These are phyloP conservation scores for Phenoliferia sp. DNA, from an alignment of 1,284 basidiomycete genomes.

Conservation along the genomic window DNA sequence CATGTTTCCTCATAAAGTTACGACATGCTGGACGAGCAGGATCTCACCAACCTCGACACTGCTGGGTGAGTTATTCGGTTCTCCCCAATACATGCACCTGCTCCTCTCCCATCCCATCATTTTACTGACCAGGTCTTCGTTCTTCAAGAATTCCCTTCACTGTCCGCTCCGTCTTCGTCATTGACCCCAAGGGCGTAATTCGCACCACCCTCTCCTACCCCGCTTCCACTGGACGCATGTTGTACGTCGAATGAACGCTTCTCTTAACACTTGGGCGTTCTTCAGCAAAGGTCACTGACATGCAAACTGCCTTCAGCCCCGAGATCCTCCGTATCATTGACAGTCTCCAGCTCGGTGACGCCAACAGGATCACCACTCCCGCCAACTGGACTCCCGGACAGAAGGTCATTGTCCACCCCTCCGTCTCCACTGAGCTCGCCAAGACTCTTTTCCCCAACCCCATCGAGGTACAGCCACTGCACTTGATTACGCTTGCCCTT, in stretches of 20 bases:
- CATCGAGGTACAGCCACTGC: constrained; percentile 31
- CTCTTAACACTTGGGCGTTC: not conserved
- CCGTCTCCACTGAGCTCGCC: constrained; percentile 79
- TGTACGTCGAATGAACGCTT: constrained; percentile 3
- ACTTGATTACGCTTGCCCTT: not conserved
- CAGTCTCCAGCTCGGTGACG: constrained; percentile 89
- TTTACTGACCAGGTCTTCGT: not conserved
- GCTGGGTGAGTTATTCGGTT: constrained; percentile 55
- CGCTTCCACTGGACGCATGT: constrained; percentile 38
- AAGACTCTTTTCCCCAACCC: constrained; percentile 73
- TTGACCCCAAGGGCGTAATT: constrained; percentile 83
- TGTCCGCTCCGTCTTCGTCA: constrained; percentile 88
- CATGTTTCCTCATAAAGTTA: constrained; percentile 49
- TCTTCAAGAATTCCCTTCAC: constrained; percentile 52
- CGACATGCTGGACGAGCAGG: constrained; percentile 94
- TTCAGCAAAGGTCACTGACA: not conserved
- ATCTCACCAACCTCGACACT: constrained; percentile 87
- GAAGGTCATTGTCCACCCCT: constrained; percentile 71
- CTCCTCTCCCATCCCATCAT: no score
- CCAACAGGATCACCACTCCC: constrained; percentile 59
- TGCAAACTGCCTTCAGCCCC: constrained; percentile 44
- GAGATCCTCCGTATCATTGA: constrained; percentile 82
- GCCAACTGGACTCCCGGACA: constrained; percentile 94
- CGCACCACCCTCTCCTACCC: constrained; percentile 88
- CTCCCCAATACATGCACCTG: no score